phyloP scores from a whole-genome alignment of 2,329 filamentous ascomycete genomes.

The Fonsecaea erecta region DNA sequence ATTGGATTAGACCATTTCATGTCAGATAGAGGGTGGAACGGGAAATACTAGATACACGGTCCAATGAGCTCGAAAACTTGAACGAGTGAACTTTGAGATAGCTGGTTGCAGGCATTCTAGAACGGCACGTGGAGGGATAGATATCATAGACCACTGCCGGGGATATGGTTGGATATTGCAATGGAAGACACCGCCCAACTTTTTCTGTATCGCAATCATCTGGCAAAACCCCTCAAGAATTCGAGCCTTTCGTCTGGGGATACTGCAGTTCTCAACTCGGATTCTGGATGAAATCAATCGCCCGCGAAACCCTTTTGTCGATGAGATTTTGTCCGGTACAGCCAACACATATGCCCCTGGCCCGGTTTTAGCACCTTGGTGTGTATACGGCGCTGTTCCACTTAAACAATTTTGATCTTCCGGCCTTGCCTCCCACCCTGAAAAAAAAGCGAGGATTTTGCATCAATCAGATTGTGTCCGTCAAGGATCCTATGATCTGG shows the following conservation, averaged over 20 bases:
- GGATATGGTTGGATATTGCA: not conserved
- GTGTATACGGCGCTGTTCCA: not conserved
- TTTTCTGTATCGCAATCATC: not conserved
- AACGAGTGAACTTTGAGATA: not conserved
- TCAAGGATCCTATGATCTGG: not conserved
- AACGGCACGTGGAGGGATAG: not conserved
- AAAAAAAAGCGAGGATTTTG: not conserved
- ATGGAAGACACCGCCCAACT: not conserved
- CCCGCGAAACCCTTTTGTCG: not conserved
- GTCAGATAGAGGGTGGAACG: not conserved
- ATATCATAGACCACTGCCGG: not conserved
- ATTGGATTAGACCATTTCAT: not conserved
- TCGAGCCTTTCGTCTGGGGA: not conserved
- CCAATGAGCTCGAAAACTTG: not conserved
- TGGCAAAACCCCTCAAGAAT: not conserved
- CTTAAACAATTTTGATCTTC: not conserved
- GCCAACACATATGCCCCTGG: not conserved
- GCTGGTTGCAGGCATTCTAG: not conserved
- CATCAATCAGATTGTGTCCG: not conserved
- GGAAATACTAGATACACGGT: not conserved
- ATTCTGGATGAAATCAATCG: not conserved
- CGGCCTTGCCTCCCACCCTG: not conserved
- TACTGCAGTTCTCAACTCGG: not conserved
- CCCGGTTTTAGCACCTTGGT: not conserved
- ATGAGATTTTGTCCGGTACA: not conserved